Evolutionary conservation across 108 stramenopile genomes (phyloP).

Genomic region (Tribonema minus): DNA sequence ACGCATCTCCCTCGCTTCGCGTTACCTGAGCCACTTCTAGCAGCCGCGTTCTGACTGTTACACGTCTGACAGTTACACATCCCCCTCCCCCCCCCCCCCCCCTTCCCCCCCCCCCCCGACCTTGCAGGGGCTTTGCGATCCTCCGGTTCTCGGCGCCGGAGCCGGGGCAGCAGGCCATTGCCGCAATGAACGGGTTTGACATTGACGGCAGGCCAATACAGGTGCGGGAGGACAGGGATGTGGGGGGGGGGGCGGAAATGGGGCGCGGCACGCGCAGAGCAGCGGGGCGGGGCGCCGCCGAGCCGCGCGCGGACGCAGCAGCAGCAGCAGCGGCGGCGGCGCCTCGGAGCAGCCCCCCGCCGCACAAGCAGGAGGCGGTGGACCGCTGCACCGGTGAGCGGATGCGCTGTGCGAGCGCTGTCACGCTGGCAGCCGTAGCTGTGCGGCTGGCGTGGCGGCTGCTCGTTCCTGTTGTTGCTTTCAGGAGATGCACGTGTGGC

Average conservation of each 20-base stretch:
- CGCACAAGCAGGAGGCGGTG: not conserved
- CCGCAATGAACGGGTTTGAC: slow-evolving; percentile 39
- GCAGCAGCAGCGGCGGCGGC: not conserved
- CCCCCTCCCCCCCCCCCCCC: not conserved
- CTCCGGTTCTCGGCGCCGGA: slow-evolving; percentile 41
- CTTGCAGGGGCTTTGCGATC: slow-evolving; percentile 26
- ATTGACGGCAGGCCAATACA: slow-evolving; percentile 45
- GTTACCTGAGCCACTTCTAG: not conserved
- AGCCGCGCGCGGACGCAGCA: too few species aligned
- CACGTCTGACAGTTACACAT: not conserved
- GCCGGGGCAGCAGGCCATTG: slow-evolving; percentile 43
- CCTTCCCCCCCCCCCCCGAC: not conserved
- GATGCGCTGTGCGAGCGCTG: not conserved
- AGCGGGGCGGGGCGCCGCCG: too few species aligned
- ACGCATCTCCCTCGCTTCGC: not conserved
- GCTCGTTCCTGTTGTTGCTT: too few species aligned
- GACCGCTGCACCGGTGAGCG: not conserved
- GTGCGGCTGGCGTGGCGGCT: not conserved
- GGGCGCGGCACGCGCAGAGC: too few species aligned
- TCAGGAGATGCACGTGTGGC: too few species aligned
- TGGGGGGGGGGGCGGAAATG: too few species aligned
- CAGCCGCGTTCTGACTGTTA: not conserved
- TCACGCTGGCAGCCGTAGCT: not conserved
- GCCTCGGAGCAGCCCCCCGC: too few species aligned
- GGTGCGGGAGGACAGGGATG: slow-evolving; percentile 9